Percentiles rank a stretch among this genome's conserved stretches.
Evolutionary conservation across 352 stramenopile genomes (phyloP).

Genomic region (Chrysophaeum taylorii): DNA sequence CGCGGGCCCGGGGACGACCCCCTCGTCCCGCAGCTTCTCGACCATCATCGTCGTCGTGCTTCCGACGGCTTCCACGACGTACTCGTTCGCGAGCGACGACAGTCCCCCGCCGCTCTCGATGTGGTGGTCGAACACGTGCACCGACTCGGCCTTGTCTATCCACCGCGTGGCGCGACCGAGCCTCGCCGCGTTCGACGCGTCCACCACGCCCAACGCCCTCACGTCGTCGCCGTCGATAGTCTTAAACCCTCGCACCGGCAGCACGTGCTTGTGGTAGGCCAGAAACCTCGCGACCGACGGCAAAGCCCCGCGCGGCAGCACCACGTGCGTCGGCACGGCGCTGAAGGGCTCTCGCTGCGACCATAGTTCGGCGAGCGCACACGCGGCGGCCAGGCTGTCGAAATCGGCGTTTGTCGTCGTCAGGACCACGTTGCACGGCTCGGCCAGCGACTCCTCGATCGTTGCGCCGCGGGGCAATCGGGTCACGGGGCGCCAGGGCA

Average conservation of each 20-base stretch:
- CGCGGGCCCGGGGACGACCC: neutral
- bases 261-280: conserved; percentile 16
- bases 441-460: too few relatives aligned
- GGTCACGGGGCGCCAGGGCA: too few relatives aligned
- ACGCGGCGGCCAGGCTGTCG: neutral
- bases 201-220: neutral
- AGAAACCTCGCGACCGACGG: conserved; percentile 4
- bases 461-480: too few relatives aligned
- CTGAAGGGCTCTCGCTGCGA: neutral
- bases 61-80: neutral
- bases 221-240: conserved; percentile 7
- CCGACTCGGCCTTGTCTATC: neutral
- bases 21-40: neutral
- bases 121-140: conserved; percentile 13
- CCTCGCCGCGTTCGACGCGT: neutral
- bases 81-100: neutral
- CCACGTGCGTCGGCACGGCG: conserved; percentile 4
- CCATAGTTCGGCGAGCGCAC: conserved; percentile 1
- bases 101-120: neutral
- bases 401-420: conserved; percentile 12
- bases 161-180: neutral
- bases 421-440: conserved; percentile 14
- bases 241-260: conserved; percentile 10
- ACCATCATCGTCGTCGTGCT: neutral
- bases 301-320: neutral